A percentile compares a stretch with the other conserved stretches of the same genome.
phyloP scores from a whole-genome alignment of 73 alveolate species.

The Paramecium caudatum region DNA sequence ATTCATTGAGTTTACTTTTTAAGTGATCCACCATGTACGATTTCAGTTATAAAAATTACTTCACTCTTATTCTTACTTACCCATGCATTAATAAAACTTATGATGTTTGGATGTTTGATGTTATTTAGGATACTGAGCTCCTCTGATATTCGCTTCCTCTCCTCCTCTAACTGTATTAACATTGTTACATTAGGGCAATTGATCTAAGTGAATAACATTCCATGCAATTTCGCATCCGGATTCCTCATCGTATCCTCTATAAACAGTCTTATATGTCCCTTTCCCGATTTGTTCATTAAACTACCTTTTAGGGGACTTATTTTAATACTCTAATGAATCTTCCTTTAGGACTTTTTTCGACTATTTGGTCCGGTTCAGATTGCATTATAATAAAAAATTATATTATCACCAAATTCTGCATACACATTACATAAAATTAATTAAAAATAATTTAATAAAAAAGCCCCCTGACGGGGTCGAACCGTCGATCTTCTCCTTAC shows the following conservation, averaged over 20 bases:
- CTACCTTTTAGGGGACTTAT: constrained; percentile 30
- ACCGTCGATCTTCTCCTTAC: constrained; percentile 99
- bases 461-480: constrained; percentile 98
- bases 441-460: constrained; percentile 70
- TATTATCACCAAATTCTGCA: neutral
- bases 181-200: constrained; percentile 78
- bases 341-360: constrained; percentile 95
- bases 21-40: constrained; percentile 96
- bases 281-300: constrained; percentile 95
- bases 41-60: constrained; percentile 97
- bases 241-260: constrained; percentile 96
- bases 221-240: constrained; percentile 99
- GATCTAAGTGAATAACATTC: constrained; percentile 93
- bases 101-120: constrained; percentile 95
- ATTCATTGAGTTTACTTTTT: constrained; percentile 64
- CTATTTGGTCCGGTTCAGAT: constrained; percentile 73
- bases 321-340: constrained; percentile 83
- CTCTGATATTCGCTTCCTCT: constrained; percentile 90
- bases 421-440: neutral
- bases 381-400: neutral
- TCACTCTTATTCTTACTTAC: constrained; percentile 90
- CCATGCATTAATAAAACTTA: constrained; percentile 95
- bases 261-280: constrained; percentile 97
- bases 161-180: constrained; percentile 67
- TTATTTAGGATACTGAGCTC: constrained; percentile 91